Evolutionary conservation across 768 basidiomycete genomes (phyloP), one percentile per base, ranked within the genome.

Genomic region (Lanmaoa pseudosensibilis): DNA sequence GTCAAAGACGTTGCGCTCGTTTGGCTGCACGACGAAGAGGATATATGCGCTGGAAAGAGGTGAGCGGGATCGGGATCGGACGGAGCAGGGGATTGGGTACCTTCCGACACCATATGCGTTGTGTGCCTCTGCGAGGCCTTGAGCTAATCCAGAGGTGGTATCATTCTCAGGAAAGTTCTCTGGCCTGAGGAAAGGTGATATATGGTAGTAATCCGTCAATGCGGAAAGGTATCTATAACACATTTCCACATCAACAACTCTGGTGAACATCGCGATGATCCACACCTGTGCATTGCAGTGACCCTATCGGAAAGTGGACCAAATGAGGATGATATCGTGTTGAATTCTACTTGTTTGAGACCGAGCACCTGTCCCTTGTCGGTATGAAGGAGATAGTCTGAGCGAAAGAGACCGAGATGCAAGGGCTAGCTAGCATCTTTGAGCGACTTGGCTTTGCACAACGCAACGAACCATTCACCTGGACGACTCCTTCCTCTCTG

Each of bases 321-420:
- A 69, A 98, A 96, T 1, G 94, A 94, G 0, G 87, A 84, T 3
- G 94, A 92, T 59, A 98, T 95, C 10, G 96, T 97, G 69, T 99
- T 99, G 75, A 98, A 97, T 70, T 99, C 96, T 40, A 98, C 96
- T 73, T 99, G 96, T 69, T 94, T 96, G 59, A 99, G 72, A 7
- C 75, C 72, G 15, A 77, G 65, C 15, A 19, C 21, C 13, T 41
- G 67, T 30, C 74, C 69, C 0, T 63, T 60, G 2, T 78, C 77
- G 9, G 78, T 71, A 62, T 99, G 93, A 21, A 98, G 74, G 32
- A 98, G 77, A 73, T 98, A 99, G 75, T 99, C 96, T 11, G 94
- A 97, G 52, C 96, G 81, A 74, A 96, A 97, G 19, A 99, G 74
- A 19, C 95, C 94, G 7, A 98, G 81, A 57, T 97, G 90, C 45